Base-by-base conservation (phyloP, 2,329 filamentous ascomycete genomes). In the Fusarium concolor region DNA sequence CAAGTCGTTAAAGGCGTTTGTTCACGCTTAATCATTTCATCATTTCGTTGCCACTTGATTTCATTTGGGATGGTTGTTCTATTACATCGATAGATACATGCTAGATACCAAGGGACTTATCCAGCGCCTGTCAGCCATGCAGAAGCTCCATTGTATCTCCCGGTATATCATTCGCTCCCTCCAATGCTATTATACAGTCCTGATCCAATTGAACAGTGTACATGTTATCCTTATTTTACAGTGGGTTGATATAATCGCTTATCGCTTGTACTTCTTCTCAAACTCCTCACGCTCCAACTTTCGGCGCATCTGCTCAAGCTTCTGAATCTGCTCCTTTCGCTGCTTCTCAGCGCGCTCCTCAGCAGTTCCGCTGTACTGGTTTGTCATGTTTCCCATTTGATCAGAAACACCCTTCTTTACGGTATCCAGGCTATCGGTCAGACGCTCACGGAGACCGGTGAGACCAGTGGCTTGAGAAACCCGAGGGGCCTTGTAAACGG, bases 191-290 rank as follows among this genome's bases (percentile, higher is more conserved):
- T 62, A 61, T 68, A 68, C 66, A 68, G 28, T 38, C 39, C 55
- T 56, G 42, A 43, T 45, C 65, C 44, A 58, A 39, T 52, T 35
- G 55, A 56, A 44, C 45, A 45, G 58, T 61, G 44, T 53, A 50
- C 58, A 62, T 28, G 24, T 35, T 53, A 45, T 59, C 22, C 45
- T 53, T 58, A 70, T 55, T 69, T 70, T 69, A 69, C 66, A 69
- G 41, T 59, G 52, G 6, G 35, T 51, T 55, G 20, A 49, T 61
- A 52, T 65, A 62, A 8, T 71, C 70, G 44, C 63, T 62, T 53
- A 69, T 63, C 52, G 67, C 76, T 79, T 78, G 75, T 81, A 82
- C 73, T 83, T 81, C 62, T 76, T 79, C 41, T 81, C 77, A 56
- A 79, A 80, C 64, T 79, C 76, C 17, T 78, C 75, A 4, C 78